Conservation (phyloP, 2,329 filamentous ascomycete species). For the Gaeumannomyces tritici region DNA sequence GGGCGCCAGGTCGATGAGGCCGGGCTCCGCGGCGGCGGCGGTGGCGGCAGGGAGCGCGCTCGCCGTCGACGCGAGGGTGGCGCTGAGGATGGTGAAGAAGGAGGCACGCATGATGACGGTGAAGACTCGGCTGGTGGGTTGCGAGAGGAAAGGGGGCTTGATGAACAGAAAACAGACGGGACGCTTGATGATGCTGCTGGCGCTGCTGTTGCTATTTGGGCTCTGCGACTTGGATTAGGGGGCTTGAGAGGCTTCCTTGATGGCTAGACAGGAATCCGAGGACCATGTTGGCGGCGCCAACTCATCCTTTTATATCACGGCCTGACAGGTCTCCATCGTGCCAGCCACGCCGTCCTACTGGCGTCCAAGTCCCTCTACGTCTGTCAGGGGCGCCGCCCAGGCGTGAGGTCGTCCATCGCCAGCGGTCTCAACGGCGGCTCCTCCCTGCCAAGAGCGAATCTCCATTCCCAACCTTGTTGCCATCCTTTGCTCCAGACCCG, state of each 20-base stretch:
- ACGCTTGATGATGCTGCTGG: not conserved
- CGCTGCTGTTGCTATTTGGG: not conserved
- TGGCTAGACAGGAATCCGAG: not conserved
- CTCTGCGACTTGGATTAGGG: not conserved
- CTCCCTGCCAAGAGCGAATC: no score
- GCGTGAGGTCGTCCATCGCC: no score
- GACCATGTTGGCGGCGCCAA: not conserved
- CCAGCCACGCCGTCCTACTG: no score
- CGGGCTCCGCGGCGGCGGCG: not conserved
- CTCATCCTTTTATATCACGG: not conserved
- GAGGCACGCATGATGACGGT: not conserved
- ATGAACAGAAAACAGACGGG: not conserved
- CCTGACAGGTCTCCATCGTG: not conserved
- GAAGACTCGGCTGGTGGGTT: not conserved
- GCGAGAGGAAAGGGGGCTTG: not conserved
- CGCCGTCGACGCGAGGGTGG: not conserved
- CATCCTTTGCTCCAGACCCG: no score
- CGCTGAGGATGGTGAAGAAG: not conserved
- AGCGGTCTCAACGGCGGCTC: no score
- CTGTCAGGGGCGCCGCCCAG: no score
- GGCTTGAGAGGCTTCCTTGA: not conserved
- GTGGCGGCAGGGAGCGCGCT: not conserved
- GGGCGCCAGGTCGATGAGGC: not conserved
- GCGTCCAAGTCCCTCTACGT: no score
- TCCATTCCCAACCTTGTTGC: no score